Conservation (phyloP, 768 basidiomycete species). For the Psilocybe subaeruginosa region DNA sequence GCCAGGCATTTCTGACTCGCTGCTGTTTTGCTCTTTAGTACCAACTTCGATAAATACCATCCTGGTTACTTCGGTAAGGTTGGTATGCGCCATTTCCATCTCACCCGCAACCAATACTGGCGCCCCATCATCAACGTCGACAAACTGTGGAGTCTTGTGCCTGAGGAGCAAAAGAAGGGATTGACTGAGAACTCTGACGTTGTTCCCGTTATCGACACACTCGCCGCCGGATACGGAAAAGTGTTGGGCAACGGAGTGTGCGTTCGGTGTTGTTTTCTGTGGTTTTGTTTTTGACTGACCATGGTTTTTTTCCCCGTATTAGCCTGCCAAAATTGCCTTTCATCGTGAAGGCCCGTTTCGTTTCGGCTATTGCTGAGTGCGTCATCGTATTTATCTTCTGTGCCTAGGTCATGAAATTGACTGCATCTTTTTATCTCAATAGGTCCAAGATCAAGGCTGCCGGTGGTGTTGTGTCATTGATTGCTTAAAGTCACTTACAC, state of each 20-base stretch:
- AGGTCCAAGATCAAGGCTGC: conserved; percentile 88
- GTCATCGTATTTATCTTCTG: conserved; percentile 23
- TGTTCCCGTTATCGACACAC: conserved; percentile 94
- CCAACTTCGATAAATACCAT: conserved; percentile 99
- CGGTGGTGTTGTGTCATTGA: conserved; percentile 90
- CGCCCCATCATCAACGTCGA: conserved; percentile 98
- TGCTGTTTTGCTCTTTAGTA: conserved; percentile 47
- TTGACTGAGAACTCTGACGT: conserved; percentile 74
- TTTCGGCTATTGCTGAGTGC: conserved; percentile 84
- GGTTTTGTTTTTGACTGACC: background rate
- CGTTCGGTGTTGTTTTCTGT: conserved; percentile 32
- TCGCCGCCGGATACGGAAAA: conserved; percentile 85
- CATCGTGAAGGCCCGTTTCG: conserved; percentile 98
- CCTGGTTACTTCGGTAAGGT: conserved; percentile 99
- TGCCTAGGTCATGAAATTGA: too few species aligned
- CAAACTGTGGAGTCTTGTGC: conserved; percentile 93
- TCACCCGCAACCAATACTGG: conserved; percentile 90
- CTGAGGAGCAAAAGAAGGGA: conserved; percentile 79
- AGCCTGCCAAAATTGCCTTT: conserved; percentile 90
- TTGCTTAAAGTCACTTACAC: conserved; percentile 64
- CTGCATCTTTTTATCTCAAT: background rate
- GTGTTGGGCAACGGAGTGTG: conserved; percentile 93
- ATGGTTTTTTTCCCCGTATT: conserved; percentile 1
- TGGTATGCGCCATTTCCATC: conserved; percentile 99
- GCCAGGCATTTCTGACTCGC: conserved; percentile 3